Base-by-base conservation (phyloP, 2,329 filamentous ascomycete species). In the Pseudogymnoascus sp. region DNA sequence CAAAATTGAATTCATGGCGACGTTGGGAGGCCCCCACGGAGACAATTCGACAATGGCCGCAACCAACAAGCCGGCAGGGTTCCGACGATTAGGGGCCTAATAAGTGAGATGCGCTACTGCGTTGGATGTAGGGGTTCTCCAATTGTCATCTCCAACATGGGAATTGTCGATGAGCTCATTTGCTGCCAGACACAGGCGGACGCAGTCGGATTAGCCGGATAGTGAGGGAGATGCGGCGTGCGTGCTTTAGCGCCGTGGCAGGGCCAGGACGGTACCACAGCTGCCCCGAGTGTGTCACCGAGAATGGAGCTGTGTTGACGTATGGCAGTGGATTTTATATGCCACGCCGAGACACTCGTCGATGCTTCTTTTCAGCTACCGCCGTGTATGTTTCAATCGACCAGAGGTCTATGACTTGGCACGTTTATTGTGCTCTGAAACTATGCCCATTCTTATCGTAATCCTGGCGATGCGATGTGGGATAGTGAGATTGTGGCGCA, bases 91-190 rank as follows among this genome's bases (percentile, higher is more conserved):
- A 48, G 27, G 44, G n/a, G n/a, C n/a, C 44, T 3, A 10, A 33
- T 33, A 33, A 33, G 12, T 7, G 3, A 55, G 15, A 35, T 21
- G 15, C 29, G 29, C 48, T 35, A 55, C 48, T 55, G n/a, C 21
- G 7, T 10, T 55, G 29, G 7, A 21, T 10, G 48, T 35, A 55
- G 29, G 48, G 48, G 29, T 55, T 55, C 48, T 55, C 48, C 48
- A 55, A 55, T 33, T 21, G 29, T 33, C 29, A 35, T 55, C 29
- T 35, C 29, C 48, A 55, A 35, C 21, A 55, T 55, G 44, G 27
- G 44, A 55, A 55, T 55, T 55, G 29, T 35, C n/a, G 29, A 55
- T 55, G 48, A 55, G 48, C 48, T 55, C 48, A 55, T 55, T 55
- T 33, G 48, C 48, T 55, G 29, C 9, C 17, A n/a, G n/a, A 33